These are phyloP conservation scores for Mariannaea sp. DNA, from an alignment of 2,329 filamentous ascomycete genomes.

Conservation along the genomic window DNA sequence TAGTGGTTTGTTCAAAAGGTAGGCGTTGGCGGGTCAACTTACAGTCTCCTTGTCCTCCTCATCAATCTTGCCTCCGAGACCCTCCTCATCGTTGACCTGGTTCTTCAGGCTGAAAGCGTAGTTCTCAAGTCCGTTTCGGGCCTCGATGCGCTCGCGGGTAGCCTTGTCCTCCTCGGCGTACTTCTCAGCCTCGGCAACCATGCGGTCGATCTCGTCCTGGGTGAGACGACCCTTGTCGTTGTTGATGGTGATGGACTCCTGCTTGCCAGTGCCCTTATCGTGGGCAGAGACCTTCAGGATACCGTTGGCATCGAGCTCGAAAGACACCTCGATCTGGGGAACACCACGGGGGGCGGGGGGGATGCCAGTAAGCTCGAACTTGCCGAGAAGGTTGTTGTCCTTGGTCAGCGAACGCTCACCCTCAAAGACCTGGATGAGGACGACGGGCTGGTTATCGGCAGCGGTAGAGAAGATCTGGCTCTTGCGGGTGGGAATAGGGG, in stretches of 20 bases:
- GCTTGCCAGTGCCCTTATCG: constrained; percentile 98
- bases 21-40: constrained; percentile 47
- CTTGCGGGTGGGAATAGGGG: constrained; percentile 93
- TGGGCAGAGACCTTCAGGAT: constrained; percentile 95
- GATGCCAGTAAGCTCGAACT: constrained; percentile 97
- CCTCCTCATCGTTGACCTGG: constrained; percentile 96
- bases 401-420: constrained; percentile 93
- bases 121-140: constrained; percentile 96
- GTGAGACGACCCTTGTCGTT: constrained; percentile 99
- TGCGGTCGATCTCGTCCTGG: constrained; percentile 97
- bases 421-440: constrained; percentile 94
- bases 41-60: constrained; percentile 97
- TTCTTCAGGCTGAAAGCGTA: constrained; percentile 99
- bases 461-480: constrained; percentile 97
- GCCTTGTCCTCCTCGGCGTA: constrained; percentile 99
- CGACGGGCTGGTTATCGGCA: constrained; percentile 94
- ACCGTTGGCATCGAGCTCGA: constrained; percentile 97
- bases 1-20: constrained; percentile 35
- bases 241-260: constrained; percentile 96
- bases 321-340: constrained; percentile 97
- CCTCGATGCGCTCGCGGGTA: constrained; percentile 94
- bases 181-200: constrained; percentile 98
- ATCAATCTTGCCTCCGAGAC: constrained; percentile 96
- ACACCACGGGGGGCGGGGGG: constrained; percentile 94
- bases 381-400: constrained; percentile 96